A percentile compares a stretch with the other conserved stretches of the same genome.
Evolutionary conservation across 1,284 basidiomycete species (phyloP).

Genomic region (Tilletia caries): DNA sequence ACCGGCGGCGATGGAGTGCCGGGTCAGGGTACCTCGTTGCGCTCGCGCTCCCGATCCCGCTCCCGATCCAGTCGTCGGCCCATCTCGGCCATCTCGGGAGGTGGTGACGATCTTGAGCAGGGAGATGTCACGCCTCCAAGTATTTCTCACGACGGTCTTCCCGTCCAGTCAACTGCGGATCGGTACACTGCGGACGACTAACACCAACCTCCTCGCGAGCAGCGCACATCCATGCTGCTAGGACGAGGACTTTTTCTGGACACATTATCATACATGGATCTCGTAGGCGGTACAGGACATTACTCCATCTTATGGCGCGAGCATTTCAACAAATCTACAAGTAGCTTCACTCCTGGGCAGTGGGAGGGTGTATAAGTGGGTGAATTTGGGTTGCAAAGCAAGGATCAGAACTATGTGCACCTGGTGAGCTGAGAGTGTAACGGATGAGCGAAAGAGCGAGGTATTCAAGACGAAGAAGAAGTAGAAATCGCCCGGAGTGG

Average conservation of each 20-base stretch:
- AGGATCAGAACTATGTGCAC: not conserved
- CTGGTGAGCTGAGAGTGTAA: too few species aligned
- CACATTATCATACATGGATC: not conserved
- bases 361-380: not conserved
- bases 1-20: not conserved
- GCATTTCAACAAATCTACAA: not conserved
- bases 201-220: not conserved
- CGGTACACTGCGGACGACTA: conserved; percentile 6
- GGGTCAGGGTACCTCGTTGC: too few species aligned
- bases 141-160: not conserved
- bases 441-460: too few species aligned
- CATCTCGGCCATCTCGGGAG: not conserved
- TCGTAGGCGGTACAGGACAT: too few species aligned
- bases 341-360: not conserved
- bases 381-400: not conserved
- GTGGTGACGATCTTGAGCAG: not conserved
- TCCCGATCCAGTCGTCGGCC: not conserved
- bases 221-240: too few species aligned
- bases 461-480: too few species aligned
- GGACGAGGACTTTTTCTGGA: not conserved
- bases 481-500: too few species aligned
- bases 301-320: too few species aligned
- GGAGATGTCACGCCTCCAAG: not conserved
- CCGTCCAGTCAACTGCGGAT: not conserved
- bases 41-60: not conserved